Base-by-base conservation (phyloP, 106 monocot genomes). In the Allium fistulosum region DNA sequence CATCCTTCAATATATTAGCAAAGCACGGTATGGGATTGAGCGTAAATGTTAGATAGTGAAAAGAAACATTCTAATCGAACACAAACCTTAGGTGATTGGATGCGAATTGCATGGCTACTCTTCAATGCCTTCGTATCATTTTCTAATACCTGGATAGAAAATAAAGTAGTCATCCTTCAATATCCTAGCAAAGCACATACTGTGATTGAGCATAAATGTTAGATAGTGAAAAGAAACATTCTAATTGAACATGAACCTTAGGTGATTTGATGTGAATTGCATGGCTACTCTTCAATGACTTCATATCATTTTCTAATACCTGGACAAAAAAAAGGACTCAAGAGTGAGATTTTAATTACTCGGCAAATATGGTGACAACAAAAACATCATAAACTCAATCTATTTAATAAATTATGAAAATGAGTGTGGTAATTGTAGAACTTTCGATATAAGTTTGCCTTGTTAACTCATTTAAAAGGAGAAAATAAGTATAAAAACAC, bases 301-400 rank as follows among this genome's bases (percentile, higher is more conserved):
- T 85, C 50, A 80, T 71, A 58, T 46, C 28, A 69, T 71, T 78
- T 67, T 58, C 62, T 69, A 84, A 70, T 49, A 73, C 70, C 84
- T 88, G 76, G 68, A 74, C 37, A 2, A 37, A 37, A 37, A 37
- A 37, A 37, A 37, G 37, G 37, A 37, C 37, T 37, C 37, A 71
- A 22, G 5, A 14, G 67, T 69, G 8, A 13, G 53, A 8, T 55
- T 6, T 2, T 11, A 6, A 12, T 3, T 55, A 55, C 37, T 37
- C 5, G 2, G 37, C 37, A 2, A 55, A 55, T 55, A 55, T 55
- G 11, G 15, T 55, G 0, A 12, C 53, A 11, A 55, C 7, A 55
- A 55, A 22, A 55, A 55, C 4, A 12, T 3, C 15, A 12, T 55
- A 8, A 15, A 11, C 11, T 6, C 53, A 5, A 15, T 55, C 13